Evolutionary conservation across 306 rosid species (phyloP), one percentile per base, ranked within the genome.

Genomic region (Delonix regia): DNA sequence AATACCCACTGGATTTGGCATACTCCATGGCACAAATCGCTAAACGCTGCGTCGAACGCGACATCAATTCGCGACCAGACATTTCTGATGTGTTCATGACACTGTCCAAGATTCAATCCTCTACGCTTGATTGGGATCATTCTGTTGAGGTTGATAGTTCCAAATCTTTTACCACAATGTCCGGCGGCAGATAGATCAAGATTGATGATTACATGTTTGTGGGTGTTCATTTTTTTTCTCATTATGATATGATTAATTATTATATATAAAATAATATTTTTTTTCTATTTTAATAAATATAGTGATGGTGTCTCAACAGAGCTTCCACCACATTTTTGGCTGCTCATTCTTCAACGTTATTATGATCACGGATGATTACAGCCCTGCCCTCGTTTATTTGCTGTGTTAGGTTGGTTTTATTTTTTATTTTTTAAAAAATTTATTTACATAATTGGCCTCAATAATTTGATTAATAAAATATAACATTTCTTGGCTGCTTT

Each of bases 1-100:
- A 86, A 16, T 90, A 86, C 56, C 92, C 97, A 38, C 74, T 92
- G 84, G 95, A 92, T 27, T 49, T 90, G 78, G 97, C 94, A 2
- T 86, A 84, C 49, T 86, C 97, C 5, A 48, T 90, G 87, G 92
- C 93, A 1, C 88, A 85, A 44, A 64, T 92, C 11, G 95, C 97
- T 22, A 87, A 81, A 64, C 41, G 53, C 5, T 92, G 97, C 52
- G 92, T 88, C 73, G 83, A 82, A 11, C 71, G 15, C 9, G 89
- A 86, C 55, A 70, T 87, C 47, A 90, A 90, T 65, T 72, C 84
- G 21, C 83, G 95, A 5, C 90, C 97, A 3, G 65, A 74, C 52
- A 81, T 90, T 59, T 33, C 89, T 33, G 86, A 90, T 47, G 93
- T 77, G 75, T 74, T 83, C 53, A 74, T 74, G 81, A 80, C 82